Percentiles rank a stretch among this genome's conserved stretches.
Conservation (phyloP, 495 filamentous ascomycete genomes). For the Neurospora sublineolata region DNA sequence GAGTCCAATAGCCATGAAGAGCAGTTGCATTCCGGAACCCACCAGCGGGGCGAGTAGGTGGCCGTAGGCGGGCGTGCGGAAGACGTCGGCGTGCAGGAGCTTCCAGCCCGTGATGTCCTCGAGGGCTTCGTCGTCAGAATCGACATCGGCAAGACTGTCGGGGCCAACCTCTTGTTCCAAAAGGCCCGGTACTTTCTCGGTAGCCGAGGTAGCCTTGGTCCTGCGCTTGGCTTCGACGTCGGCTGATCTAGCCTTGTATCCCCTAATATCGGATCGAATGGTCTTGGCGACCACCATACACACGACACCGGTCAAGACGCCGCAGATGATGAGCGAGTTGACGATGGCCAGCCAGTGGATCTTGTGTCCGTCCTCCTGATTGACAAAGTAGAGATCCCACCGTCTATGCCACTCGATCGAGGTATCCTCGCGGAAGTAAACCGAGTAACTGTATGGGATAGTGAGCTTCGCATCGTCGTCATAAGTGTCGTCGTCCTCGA, state of each 20-base stretch:
- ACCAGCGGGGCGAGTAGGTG: slow-evolving; percentile 74
- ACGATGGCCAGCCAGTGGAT: slow-evolving; percentile 91
- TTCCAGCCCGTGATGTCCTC: slow-evolving; percentile 93
- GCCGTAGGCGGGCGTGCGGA: slow-evolving; percentile 64
- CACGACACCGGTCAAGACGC: slow-evolving; percentile 70
- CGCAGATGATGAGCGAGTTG: slow-evolving; percentile 80
- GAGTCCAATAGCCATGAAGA: slow-evolving; percentile 75
- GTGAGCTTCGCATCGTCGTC: slow-evolving; percentile 61
- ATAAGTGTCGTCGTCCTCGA: slow-evolving; percentile 37
- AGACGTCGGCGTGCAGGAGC: slow-evolving; percentile 88
- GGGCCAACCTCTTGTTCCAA: slow-evolving; percentile 54
- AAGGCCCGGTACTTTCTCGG: slow-evolving; percentile 29
- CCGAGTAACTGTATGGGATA: slow-evolving; percentile 84
- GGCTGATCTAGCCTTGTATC: slow-evolving; percentile 37
- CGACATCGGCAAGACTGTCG: slow-evolving; percentile 45
- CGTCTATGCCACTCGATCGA: slow-evolving; percentile 74
- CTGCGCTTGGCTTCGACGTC: slow-evolving; percentile 9
- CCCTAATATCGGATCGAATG: slow-evolving; percentile 69
- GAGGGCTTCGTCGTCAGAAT: slow-evolving; percentile 63
- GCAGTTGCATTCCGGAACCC: slow-evolving; percentile 79
- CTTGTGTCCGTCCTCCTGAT: slow-evolving; percentile 72
- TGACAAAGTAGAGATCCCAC: slow-evolving; percentile 91
- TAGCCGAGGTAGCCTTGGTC: slow-evolving; percentile 36
- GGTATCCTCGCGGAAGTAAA: slow-evolving; percentile 82
- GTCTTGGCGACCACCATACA: slow-evolving; percentile 79